phyloP scores from a whole-genome alignment of 2,329 filamentous ascomycete species.

The Scytalidium lignicola region DNA sequence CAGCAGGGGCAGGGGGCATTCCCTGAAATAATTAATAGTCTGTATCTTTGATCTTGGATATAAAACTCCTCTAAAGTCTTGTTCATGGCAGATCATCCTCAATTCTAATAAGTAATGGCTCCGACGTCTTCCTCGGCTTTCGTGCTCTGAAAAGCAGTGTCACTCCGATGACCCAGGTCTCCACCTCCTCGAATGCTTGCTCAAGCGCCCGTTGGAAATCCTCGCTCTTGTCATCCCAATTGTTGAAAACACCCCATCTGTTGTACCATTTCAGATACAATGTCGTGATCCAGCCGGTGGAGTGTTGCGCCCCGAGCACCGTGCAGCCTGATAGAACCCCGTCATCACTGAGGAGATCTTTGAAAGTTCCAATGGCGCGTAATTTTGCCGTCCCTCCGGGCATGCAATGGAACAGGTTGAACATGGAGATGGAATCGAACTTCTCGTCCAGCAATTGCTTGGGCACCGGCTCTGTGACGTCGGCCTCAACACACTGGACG shows the following conservation, averaged over 20 bases:
- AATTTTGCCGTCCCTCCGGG: slow-evolving; percentile 28
- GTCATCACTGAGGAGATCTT: slow-evolving; percentile 26
- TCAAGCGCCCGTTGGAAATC: slow-evolving; percentile 30
- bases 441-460: slow-evolving; percentile 16
- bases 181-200: slow-evolving; percentile 33
- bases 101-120: too few species aligned
- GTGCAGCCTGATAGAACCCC: slow-evolving; percentile 35
- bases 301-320: slow-evolving; percentile 28
- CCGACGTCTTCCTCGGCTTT: slow-evolving; percentile 14
- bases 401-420: slow-evolving; percentile 39
- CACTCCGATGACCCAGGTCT: slow-evolving; percentile 33
- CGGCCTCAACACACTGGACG: slow-evolving; percentile 27
- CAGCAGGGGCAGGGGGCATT: too few species aligned
- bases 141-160: slow-evolving; percentile 33
- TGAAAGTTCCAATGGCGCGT: slow-evolving; percentile 24
- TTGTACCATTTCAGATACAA: slow-evolving; percentile 31
- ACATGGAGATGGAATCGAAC: slow-evolving; percentile 39
- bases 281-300: slow-evolving; percentile 22
- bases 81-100: too few species aligned
- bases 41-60: too few species aligned
- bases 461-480: slow-evolving; percentile 31
- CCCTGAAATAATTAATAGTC: too few species aligned
- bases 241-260: slow-evolving; percentile 32
- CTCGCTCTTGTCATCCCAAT: slow-evolving; percentile 32
- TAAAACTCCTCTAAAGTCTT: too few species aligned